phyloP scores from a whole-genome alignment of 768 basidiomycete genomes.

The Tulasnella sp. region DNA sequence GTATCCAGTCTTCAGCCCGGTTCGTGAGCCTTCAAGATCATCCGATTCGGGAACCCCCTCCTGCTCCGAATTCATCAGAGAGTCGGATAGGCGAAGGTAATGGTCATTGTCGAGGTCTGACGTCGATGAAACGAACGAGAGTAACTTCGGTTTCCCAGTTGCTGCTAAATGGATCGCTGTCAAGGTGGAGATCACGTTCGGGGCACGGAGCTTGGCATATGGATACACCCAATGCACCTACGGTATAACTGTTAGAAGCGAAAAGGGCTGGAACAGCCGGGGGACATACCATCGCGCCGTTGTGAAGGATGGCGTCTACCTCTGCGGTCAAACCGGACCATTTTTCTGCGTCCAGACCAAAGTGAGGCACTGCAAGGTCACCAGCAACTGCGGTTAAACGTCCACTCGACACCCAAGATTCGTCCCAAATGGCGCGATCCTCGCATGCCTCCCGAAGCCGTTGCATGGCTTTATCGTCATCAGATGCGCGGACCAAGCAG shows the following conservation, averaged over 20 bases:
- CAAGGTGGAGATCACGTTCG: constrained; percentile 89
- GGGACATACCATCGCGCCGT: constrained; percentile 79
- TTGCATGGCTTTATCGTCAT: constrained; percentile 44
- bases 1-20: constrained; percentile 74
- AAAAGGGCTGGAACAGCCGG: neutral
- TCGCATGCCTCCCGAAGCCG: constrained; percentile 59
- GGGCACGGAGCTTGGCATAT: constrained; percentile 79
- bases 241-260: neutral
- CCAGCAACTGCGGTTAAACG: constrained; percentile 71
- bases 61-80: constrained; percentile 28
- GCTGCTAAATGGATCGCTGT: constrained; percentile 71
- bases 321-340: constrained; percentile 62
- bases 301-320: constrained; percentile 79
- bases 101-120: constrained; percentile 87
- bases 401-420: constrained; percentile 57
- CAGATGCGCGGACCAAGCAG: constrained; percentile 75
- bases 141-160: constrained; percentile 54
- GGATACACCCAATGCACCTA: constrained; percentile 99
- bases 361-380: constrained; percentile 61
- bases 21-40: constrained; percentile 72
- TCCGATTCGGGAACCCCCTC: constrained; percentile 75
- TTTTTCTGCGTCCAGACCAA: constrained; percentile 50
- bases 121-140: constrained; percentile 92
- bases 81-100: constrained; percentile 79
- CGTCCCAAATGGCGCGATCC: constrained; percentile 82